Conservation (phyloP, 1,284 basidiomycete genomes). For the Rhodofomes roseus region DNA sequence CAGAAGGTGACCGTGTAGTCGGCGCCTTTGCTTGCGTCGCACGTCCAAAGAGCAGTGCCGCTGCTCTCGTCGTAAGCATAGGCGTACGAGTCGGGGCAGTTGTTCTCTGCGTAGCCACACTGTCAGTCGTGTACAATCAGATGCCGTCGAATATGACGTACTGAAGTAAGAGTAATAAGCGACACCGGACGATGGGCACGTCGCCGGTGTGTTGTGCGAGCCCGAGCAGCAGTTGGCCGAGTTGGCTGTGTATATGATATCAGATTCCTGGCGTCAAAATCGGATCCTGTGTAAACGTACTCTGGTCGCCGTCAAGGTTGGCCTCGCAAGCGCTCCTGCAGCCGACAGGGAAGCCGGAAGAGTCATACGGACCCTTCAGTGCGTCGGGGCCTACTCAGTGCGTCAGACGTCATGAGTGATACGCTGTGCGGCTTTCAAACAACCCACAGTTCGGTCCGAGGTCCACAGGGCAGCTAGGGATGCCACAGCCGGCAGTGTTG, state of each 20-base stretch:
- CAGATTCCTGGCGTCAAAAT: neutral
- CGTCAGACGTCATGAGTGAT: neutral
- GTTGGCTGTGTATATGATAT: constrained; percentile 19
- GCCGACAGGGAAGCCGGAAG: constrained; percentile 36
- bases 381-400: constrained; percentile 28
- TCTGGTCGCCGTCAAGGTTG: constrained; percentile 33
- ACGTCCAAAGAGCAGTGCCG: constrained; percentile 45
- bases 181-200: constrained; percentile 40
- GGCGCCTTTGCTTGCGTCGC: constrained; percentile 30
- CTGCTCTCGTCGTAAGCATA: constrained; percentile 50
- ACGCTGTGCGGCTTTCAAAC: neutral
- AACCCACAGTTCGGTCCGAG: constrained; percentile 35
- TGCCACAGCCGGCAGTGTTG: constrained; percentile 37
- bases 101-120: constrained; percentile 30
- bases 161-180: constrained; percentile 45
- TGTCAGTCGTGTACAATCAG: neutral
- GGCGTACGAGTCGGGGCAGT: constrained; percentile 44
- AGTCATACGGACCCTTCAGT: constrained; percentile 35
- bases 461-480: constrained; percentile 40
- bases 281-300: constrained; percentile 21
- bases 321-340: constrained; percentile 42
- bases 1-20: constrained; percentile 51
- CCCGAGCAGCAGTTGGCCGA: constrained; percentile 45
- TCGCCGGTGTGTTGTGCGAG: constrained; percentile 34
- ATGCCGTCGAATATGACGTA: constrained; percentile 18